phyloP scores from a whole-genome alignment of 352 stramenopile species.

The Phytophthora rubi region DNA sequence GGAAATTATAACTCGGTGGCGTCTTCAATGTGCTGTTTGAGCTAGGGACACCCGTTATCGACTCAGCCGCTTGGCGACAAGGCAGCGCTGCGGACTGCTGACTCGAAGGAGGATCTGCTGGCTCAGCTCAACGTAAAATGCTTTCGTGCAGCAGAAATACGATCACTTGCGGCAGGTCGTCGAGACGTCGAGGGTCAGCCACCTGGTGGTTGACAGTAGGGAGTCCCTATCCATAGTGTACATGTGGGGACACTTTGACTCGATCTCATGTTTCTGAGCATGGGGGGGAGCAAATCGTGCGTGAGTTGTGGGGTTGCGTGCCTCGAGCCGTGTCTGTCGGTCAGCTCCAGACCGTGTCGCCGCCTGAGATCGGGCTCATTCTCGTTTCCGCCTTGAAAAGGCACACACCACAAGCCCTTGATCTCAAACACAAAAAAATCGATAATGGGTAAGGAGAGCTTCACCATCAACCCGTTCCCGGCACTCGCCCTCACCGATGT shows the following conservation, averaged over 20 bases:
- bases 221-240: too few species aligned
- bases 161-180: conserved; percentile 33
- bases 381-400: conserved; percentile 22
- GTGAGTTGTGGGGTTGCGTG: conserved; percentile 28
- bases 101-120: conserved; percentile 16
- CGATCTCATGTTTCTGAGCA: conserved; percentile 26
- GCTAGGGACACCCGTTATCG: background rate
- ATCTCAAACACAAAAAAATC: background rate
- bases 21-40: conserved; percentile 7
- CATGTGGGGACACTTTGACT: conserved; percentile 17
- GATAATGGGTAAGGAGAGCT: conserved; percentile 36
- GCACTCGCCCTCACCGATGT: conserved; percentile 33
- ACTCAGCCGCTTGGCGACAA: background rate
- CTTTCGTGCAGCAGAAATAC: conserved; percentile 33
- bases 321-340: conserved; percentile 22
- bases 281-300: conserved; percentile 31
- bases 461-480: conserved; percentile 47
- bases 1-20: background rate
- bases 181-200: conserved; percentile 32
- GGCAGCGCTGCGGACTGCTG: background rate
- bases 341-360: conserved; percentile 7
- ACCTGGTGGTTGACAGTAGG: conserved; percentile 19
- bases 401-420: conserved; percentile 7
- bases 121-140: conserved; percentile 11
- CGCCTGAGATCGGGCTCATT: conserved; percentile 21